Conservation (phyloP, 164 flowering plant genomes). For the Vitis rupestris region DNA sequence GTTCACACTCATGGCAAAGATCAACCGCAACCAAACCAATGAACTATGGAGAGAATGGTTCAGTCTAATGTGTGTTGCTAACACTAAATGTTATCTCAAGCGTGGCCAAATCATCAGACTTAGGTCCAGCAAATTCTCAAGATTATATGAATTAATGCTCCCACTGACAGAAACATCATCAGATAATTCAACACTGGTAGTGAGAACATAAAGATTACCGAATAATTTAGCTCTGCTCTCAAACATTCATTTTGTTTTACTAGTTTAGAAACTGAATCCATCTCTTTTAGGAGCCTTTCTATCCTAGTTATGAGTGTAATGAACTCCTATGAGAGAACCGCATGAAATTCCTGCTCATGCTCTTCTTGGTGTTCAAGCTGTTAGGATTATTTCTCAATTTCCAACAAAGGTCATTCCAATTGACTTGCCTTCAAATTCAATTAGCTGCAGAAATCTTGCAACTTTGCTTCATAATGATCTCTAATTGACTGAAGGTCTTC, state of each 20-base stretch:
- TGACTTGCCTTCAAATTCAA: slow-evolving; percentile 26
- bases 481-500: slow-evolving; percentile 49
- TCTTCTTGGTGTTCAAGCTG: slow-evolving; percentile 49
- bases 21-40: slow-evolving; percentile 61
- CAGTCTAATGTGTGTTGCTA: slow-evolving; percentile 5
- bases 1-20: slow-evolving; percentile 97
- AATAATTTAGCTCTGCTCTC: no score
- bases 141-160: slow-evolving; percentile 22
- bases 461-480: slow-evolving; percentile 48
- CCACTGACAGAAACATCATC: slow-evolving; percentile 35
- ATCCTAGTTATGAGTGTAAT: slow-evolving; percentile 43
- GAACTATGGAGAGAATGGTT: slow-evolving; percentile 32
- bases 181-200: slow-evolving; percentile 21
- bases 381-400: slow-evolving; percentile 39
- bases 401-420: slow-evolving; percentile 36
- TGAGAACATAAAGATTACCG: not conserved
- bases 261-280: slow-evolving; percentile 25
- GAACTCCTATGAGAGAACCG: slow-evolving; percentile 37
- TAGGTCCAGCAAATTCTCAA: slow-evolving; percentile 19
- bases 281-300: slow-evolving; percentile 34
- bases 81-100: slow-evolving; percentile 7
- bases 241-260: no score
- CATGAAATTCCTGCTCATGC: slow-evolving; percentile 40
- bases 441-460: slow-evolving; percentile 42
- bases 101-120: slow-evolving; percentile 14